These are phyloP conservation scores for Phylloporus arenicola DNA, from an alignment of 768 basidiomycete species.

Conservation along the genomic window DNA sequence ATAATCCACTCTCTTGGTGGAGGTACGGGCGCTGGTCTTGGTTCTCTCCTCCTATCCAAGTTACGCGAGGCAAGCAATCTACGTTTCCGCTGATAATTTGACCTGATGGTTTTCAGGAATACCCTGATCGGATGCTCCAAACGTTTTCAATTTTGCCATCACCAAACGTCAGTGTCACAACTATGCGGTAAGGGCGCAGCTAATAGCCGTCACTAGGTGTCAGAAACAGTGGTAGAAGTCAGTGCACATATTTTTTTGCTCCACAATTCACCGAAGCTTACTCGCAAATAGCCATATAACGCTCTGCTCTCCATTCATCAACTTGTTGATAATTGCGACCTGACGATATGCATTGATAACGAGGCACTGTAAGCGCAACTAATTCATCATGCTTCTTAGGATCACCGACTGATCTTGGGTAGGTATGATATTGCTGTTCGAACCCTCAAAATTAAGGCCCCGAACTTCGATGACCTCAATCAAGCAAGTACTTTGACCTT, in stretches of 20 bases:
- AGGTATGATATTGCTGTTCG: slow-evolving; percentile 71
- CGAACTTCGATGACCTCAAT: slow-evolving; percentile 66
- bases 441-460: slow-evolving; percentile 59
- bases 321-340: slow-evolving; percentile 81
- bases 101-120: slow-evolving; percentile 45
- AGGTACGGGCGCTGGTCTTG: slow-evolving; percentile 85
- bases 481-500: slow-evolving; percentile 36
- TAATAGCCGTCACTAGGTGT: slow-evolving; percentile 27
- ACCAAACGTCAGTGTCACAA: slow-evolving; percentile 40
- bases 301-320: slow-evolving; percentile 81
- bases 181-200: background rate
- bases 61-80: slow-evolving; percentile 59
- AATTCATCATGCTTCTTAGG: background rate
- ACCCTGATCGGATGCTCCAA: slow-evolving; percentile 42
- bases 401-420: background rate
- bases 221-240: slow-evolving; percentile 54
- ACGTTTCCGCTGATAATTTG: background rate
- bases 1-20: slow-evolving; percentile 87
- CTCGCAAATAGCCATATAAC: slow-evolving; percentile 63
- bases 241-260: slow-evolving; percentile 7
- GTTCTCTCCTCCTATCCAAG: slow-evolving; percentile 75
- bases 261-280: slow-evolving; percentile 6
- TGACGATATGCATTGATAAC: slow-evolving; percentile 83
- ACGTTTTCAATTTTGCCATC: slow-evolving; percentile 53
- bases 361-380: slow-evolving; percentile 61